Conservation (phyloP, 73 alveolate species). For the Effrenium voratum region DNA sequence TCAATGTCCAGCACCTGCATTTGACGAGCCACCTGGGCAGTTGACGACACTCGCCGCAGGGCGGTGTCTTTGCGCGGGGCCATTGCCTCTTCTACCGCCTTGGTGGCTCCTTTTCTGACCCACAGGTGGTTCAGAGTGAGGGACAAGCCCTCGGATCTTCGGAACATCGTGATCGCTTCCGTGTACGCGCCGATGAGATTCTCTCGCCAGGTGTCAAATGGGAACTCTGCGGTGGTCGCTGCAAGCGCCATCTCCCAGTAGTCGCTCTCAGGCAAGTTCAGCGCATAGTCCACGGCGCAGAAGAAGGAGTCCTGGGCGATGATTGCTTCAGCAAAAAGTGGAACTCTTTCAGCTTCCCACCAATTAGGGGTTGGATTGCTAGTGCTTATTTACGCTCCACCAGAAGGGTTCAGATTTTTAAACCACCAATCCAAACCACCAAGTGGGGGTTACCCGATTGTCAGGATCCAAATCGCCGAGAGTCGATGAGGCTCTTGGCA, state of each 20-base stretch:
- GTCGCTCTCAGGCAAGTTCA: conserved; percentile 57
- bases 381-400: no score
- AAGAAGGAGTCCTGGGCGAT: no score
- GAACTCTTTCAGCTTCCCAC: no score
- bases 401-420: no score
- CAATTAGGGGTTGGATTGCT: no score
- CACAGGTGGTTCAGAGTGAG: conserved; percentile 81
- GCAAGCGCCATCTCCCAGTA: conserved; percentile 72
- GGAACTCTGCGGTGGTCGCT: conserved; percentile 63
- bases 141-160: conserved; percentile 17
- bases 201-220: conserved; percentile 77
- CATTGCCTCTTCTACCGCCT: conserved; percentile 65
- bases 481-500: conserved; percentile 73
- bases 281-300: conserved; percentile 75
- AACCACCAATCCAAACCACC: no score
- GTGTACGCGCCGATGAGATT: conserved; percentile 66
- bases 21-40: conserved; percentile 73
- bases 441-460: no score
- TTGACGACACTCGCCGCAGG: conserved; percentile 62
- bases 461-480: no score
- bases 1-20: conserved; percentile 62
- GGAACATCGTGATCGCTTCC: conserved; percentile 61
- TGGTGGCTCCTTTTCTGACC: conserved; percentile 87
- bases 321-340: no score
- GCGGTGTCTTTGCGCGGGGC: conserved; percentile 66